A percentile compares a stretch with the other conserved stretches of the same genome.
Conservation (phyloP, 2,329 filamentous ascomycete species). For the Phialophora expanda region DNA sequence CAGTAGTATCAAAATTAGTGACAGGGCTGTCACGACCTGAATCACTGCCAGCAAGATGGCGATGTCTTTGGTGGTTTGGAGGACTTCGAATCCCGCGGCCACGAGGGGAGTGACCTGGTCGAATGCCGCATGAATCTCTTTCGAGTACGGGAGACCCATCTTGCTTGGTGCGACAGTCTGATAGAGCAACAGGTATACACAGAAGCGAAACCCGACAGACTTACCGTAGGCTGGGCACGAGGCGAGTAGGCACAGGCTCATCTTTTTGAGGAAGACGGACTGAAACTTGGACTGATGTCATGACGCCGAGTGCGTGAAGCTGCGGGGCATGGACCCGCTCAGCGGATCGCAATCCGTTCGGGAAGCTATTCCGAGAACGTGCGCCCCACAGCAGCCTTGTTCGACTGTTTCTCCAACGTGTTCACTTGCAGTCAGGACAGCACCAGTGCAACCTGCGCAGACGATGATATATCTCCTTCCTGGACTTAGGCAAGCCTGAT, state of each 20-base stretch:
- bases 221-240: not conserved
- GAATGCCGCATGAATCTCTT: conserved; percentile 59
- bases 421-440: conserved; percentile 1
- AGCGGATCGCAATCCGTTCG: too few relatives aligned
- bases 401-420: conserved; percentile 1
- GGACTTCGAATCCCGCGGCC: conserved; percentile 55
- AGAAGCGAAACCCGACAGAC: not conserved
- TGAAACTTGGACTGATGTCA: not conserved
- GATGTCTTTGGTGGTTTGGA: conserved; percentile 58
- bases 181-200: not conserved
- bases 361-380: not conserved
- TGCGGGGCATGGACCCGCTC: not conserved
- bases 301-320: not conserved
- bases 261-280: not conserved
- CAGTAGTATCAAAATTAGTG: conserved; percentile 50
- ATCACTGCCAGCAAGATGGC: conserved; percentile 55
- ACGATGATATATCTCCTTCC: not conserved
- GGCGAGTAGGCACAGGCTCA: not conserved
- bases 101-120: conserved; percentile 60
- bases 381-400: not conserved
- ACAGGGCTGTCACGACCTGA: conserved; percentile 53
- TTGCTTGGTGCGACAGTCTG: not conserved
- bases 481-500: not conserved
- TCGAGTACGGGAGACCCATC: conserved; percentile 61
- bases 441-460: not conserved